Base-by-base conservation (phyloP, 129 eudicot genomes). In the Chrysanthemum lavandulifolium region DNA sequence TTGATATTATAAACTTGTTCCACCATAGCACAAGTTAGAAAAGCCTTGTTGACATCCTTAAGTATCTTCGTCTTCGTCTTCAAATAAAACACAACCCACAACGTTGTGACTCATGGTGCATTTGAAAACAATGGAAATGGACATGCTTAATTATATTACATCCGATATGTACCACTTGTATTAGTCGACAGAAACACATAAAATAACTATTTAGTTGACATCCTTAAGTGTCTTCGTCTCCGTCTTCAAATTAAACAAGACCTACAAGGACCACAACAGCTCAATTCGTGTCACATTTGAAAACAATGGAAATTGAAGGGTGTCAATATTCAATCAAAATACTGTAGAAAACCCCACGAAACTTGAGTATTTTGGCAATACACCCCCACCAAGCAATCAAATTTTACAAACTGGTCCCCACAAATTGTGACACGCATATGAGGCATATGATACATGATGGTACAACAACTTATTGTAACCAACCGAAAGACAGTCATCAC, bases 401-500 rank as follows among this genome's bases (percentile, higher is more conserved):
- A 65, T 19, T 79, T 79, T 67, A 59, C 83, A 73, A 57, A 25
- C 50, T 49, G 59, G 79, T 61, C 79, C 82, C 79, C 75, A 66
- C 76, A 23, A n/a, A 43, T 36, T 27, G 7, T 29, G 75, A 80
- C 43, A 66, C 76, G 25, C 73, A 64, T 80, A 80, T 55, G 27
- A 47, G 45, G 84, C 73, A 75, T 31, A 31, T 40, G 79, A 69
- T 54, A 71, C 76, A 75, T 29, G 69, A 69, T 73, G 63, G 31
- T 76, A 68, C 82, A 33, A 54, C 62, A 69, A 64, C 75, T 80
- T 61, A 80, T 80, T 69, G 73, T 69, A 75, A 75, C 52, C 78
- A 75, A 74, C 79, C 65, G 61, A 75, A 61, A 74, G 72, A 80
- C 84, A 80, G 55, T 21, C 52, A 69, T 80, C 84, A 75, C 80